Base-by-base conservation (phyloP, 208 protist species). In the Acanthamoeba sp. region DNA sequence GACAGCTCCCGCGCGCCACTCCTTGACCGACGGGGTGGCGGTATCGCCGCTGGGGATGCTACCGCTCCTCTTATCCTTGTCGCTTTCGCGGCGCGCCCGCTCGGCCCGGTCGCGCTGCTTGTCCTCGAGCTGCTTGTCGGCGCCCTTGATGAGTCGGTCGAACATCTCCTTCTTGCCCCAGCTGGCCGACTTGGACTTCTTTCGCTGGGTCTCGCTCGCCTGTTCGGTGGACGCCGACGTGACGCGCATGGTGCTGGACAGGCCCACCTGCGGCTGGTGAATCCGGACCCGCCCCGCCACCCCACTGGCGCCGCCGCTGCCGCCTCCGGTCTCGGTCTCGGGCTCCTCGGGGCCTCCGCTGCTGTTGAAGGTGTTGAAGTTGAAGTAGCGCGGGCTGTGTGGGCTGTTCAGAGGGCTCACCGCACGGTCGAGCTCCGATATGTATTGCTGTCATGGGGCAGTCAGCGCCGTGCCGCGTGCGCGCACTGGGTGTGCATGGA, bases 81-180 rank as follows among this genome's bases (percentile, higher is more conserved):
- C 55, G 55, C 22, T 62, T 6, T 62, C 55, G 9, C 55, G 55
- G 55, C 55, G 55, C 5, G 24, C 22, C 18, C 1, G 0, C 55
- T 22, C 0, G 4, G 14, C 48, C 22, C 57, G 29, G 12, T 69
- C n/a, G n/a, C 10, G 9, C 7, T 69, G 24, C 29, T 69, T 27
- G 27, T 32, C n/a, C 29, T 69, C 16, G 16, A 22, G 48, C 62
- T 2, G 0, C 29, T 87, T 59, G 29, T 52, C 27, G 38, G 29
- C n/a, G 22, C 45, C 78, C 78, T 59, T 87, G 48, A 87, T 32
- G 18, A 80, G 36, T 3, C 78, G 27, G 7, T 87, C 78, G 42
- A 87, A 59, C 22, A 59, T 87, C 20, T 87, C 78, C 45, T 59
- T 87, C 78, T 87, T 87, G 40, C 78, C 78, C 78, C 78, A 87